These are phyloP conservation scores for Zygoascus flipseniorum DNA, from an alignment of 805 yeast genomes.

Conservation along the genomic window DNA sequence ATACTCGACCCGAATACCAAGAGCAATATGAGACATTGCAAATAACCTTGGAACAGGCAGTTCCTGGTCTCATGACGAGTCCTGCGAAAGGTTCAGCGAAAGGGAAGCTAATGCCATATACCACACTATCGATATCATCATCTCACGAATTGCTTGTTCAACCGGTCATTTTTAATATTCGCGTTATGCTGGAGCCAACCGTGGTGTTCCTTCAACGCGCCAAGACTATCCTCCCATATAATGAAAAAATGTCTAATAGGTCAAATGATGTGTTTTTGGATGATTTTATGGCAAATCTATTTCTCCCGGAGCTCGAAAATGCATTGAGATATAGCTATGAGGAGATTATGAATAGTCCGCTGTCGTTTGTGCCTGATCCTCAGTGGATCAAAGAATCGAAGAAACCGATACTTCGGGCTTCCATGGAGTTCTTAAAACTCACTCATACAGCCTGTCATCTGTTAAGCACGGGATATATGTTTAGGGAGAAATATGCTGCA, in stretches of 20 bases:
- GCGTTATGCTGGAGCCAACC: conserved; percentile 66
- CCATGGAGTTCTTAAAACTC: conserved; percentile 39
- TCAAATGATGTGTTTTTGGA: conserved; percentile 38
- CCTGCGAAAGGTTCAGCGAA: conserved; percentile 20
- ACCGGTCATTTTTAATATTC: conserved; percentile 70
- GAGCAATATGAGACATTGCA: conserved; percentile 33
- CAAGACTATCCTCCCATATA: conserved; percentile 30
- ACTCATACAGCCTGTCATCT: conserved; percentile 41
- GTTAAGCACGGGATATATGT: conserved; percentile 53
- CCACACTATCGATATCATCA: conserved; percentile 44
- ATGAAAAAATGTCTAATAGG: conserved; percentile 17
- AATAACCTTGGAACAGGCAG: conserved; percentile 46
- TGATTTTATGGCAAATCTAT: conserved; percentile 54
- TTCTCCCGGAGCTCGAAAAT: conserved; percentile 54
- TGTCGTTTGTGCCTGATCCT: conserved; percentile 31
- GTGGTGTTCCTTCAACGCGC: conserved; percentile 60
- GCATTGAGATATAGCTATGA: conserved; percentile 47
- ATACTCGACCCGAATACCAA: conserved; percentile 16
- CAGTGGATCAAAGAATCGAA: conserved; percentile 24
- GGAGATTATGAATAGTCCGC: conserved; percentile 34
- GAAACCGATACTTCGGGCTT: conserved; percentile 32
- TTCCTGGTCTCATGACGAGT: conserved; percentile 52
- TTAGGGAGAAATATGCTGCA: conserved; percentile 45
- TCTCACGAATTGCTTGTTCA: conserved; percentile 59
- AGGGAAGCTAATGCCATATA: conserved; percentile 25